Evolutionary conservation across 2,329 filamentous ascomycete genomes (phyloP), one percentile per base, ranked within the genome.

Genomic region (Fusarium beomiforme): DNA sequence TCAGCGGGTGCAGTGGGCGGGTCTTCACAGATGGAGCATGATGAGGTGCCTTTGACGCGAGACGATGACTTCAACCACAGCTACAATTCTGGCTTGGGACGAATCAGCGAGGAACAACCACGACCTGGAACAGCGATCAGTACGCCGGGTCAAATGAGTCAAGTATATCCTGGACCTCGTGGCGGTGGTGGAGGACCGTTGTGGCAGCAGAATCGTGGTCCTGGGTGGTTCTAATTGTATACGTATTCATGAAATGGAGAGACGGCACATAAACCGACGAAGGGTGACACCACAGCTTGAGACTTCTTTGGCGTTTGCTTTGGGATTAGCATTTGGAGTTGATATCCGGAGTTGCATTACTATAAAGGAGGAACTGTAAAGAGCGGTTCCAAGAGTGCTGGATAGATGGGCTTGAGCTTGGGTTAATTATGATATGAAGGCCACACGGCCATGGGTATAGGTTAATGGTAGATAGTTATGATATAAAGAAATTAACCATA

Each of bases 191-290:
- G 81, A 26, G 78, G 84, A 43, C 85, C 85, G 8, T 77, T 88
- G 39, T 88, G 86, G 86, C 86, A 88, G 77, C 86, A 88, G 78
- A 87, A 87, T 55, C 80, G 85, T 61, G 81, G 82, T 59, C 83
- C 83, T 67, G 81, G 80, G 68, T 80, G 85, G 74, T 55, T 87
- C 84, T 75, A 64, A 85, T 85, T 44, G 26, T 54, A 58, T 14
- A 70, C 50, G 60, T 59, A 46, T 57, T 43, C 49, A 60, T 41
- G 29, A 55, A 64, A 44, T 41, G 41, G 39, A 42, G n/a, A 42
- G 57, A 54, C 24, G 14, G 39, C 42, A 60, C 49, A 64, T 55
- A 47, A 49, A 55, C 29, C 41, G 64, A 51, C 34, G 58, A 46
- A 47, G 34, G 26, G 33, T 39, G 43, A 29, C 36, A 51, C 31